A percentile compares a stretch with the other conserved stretches of the same genome.
phyloP scores from a whole-genome alignment of 768 basidiomycete species.

The Amanita phalloides region DNA sequence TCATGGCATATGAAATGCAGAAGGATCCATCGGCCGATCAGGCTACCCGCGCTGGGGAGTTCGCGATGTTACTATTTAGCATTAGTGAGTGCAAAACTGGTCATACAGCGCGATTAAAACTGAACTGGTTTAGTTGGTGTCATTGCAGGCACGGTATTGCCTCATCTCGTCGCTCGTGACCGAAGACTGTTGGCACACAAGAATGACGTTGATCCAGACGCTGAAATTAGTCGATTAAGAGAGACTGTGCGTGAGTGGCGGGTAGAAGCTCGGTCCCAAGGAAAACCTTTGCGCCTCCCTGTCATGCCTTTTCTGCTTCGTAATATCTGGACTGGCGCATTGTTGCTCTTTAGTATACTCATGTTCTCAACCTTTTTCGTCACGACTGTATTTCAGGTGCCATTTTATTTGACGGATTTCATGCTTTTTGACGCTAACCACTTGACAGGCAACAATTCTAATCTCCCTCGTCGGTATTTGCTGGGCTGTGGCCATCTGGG shows the following conservation, averaged over 20 bases:
- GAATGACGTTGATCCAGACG: conserved; percentile 64
- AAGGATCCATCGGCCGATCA: conserved; percentile 69
- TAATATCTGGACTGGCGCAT: conserved; percentile 88
- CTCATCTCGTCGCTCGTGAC: conserved; percentile 75
- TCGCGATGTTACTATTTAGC: conserved; percentile 87
- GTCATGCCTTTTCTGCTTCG: conserved; percentile 85
- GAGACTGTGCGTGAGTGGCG: conserved; percentile 73
- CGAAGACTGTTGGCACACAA: conserved; percentile 64
- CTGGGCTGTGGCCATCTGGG: conserved; percentile 98
- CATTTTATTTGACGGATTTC: conserved; percentile 7
- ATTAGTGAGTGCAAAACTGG: conserved; percentile 44
- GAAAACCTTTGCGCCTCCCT: conserved; percentile 68
- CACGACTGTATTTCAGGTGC: conserved; percentile 59
- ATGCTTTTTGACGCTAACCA: neutral
- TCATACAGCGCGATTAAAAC: conserved; percentile 3
- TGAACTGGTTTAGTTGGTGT: conserved; percentile 58
- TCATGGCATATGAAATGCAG: conserved; percentile 76
- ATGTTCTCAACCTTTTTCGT: conserved; percentile 86
- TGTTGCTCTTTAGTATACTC: conserved; percentile 69
- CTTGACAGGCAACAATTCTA: conserved; percentile 59
- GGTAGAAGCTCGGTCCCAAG: conserved; percentile 68
- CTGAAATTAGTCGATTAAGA: conserved; percentile 60
- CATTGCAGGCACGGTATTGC: conserved; percentile 68
- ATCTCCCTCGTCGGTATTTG: conserved; percentile 85
- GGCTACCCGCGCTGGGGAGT: conserved; percentile 79